These are phyloP conservation scores for Citrus trifoliata DNA, from an alignment of 345 rosid genomes.

Conservation along the genomic window DNA sequence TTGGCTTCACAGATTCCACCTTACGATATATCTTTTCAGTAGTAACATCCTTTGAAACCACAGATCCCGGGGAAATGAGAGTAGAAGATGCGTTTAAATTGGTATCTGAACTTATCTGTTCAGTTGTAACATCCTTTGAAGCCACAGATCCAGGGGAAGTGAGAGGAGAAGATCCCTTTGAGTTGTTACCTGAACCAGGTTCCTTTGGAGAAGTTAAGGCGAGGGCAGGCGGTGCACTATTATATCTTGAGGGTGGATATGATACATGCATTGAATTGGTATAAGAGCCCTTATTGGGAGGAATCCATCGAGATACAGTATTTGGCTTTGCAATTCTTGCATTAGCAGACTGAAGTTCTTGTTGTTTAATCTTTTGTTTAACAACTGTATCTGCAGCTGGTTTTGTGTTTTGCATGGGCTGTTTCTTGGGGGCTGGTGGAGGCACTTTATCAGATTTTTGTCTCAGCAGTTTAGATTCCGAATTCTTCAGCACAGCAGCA, in stretches of 20 bases:
- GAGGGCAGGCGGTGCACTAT: conserved; percentile 79
- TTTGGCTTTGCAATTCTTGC: conserved; percentile 76
- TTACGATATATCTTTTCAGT: conserved; percentile 15
- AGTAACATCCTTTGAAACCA: conserved; percentile 35
- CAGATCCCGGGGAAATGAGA: conserved; percentile 17
- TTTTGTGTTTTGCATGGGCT: conserved; percentile 38
- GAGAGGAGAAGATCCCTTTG: conserved; percentile 30
- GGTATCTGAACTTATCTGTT: conserved; percentile 14
- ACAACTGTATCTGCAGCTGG: conserved; percentile 45
- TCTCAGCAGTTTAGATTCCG: conserved; percentile 38
- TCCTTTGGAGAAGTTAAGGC: conserved; percentile 54
- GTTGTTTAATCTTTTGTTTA: conserved; percentile 62
- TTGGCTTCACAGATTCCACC: conserved; percentile 26
- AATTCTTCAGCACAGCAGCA: conserved; percentile 23
- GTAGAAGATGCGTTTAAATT: conserved; percentile 33
- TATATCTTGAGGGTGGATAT: conserved; percentile 72
- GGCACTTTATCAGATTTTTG: conserved; percentile 51
- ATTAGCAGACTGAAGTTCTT: conserved; percentile 49
- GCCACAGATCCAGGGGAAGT: conserved; percentile 22
- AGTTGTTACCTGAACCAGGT: conserved; percentile 30
- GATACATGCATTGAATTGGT: conserved; percentile 76
- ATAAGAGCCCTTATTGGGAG: conserved; percentile 78
- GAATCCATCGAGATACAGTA: conserved; percentile 76
- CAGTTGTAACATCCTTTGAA: conserved; percentile 31
- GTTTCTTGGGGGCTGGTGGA: conserved; percentile 49